These are phyloP conservation scores for Gossypium arboreum DNA, from an alignment of 345 rosid genomes.

Conservation along the genomic window DNA sequence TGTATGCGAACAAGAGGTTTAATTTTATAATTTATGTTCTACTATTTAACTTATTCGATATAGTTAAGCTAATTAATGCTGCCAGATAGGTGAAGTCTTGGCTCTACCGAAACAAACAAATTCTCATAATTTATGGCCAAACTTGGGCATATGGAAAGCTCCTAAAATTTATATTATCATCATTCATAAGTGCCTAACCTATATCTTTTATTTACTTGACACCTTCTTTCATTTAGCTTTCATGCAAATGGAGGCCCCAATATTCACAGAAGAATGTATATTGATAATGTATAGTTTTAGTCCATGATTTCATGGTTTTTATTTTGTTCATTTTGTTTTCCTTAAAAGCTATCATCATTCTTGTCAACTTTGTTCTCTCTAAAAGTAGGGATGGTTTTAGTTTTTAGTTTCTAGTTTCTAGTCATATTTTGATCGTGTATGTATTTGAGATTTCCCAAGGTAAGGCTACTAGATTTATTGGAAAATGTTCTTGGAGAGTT, in stretches of 20 bases:
- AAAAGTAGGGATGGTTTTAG: too few species aligned
- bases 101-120: slow-evolving; percentile 7
- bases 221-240: not conserved
- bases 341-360: too few species aligned
- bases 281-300: too few species aligned
- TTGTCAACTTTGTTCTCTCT: too few species aligned
- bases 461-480: too few species aligned
- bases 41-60: not conserved
- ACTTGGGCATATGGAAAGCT: not conserved
- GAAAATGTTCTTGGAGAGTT: too few species aligned
- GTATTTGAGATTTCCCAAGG: too few species aligned
- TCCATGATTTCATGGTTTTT: too few species aligned
- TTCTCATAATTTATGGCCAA: not conserved
- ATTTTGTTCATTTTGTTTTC: too few species aligned
- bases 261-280: not conserved
- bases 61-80: not conserved
- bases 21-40: not conserved
- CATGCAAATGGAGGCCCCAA: not conserved
- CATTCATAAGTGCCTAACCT: not conserved
- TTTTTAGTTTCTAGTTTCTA: too few species aligned
- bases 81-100: not conserved
- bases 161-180: slow-evolving; percentile 7
- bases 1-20: not conserved
- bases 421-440: too few species aligned
- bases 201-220: not conserved